Base-by-base conservation (phyloP, 768 basidiomycete genomes). In the Serpula lacrymans region DNA sequence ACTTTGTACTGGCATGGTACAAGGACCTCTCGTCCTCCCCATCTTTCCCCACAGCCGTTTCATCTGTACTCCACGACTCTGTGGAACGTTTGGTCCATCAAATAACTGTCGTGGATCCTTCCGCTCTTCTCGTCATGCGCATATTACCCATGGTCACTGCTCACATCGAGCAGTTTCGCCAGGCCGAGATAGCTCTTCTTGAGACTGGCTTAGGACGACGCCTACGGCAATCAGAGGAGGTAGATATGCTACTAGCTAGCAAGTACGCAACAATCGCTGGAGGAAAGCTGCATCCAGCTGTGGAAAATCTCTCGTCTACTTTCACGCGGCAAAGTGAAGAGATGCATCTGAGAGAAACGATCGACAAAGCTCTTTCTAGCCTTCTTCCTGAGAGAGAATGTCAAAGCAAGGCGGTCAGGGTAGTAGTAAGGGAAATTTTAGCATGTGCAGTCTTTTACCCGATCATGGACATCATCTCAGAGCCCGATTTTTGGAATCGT, bases 401-500 rank as follows among this genome's bases (percentile, higher is more conserved):
- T 4, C 68, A 64, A 34, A 94, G 90, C 54, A 72, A 71, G 47
- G 82, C 79, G 4, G 71, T 96, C 34, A 77, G 65, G 45, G 76
- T 87, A 26, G 80, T 88, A 12, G 79, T 81, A 3, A 69, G 91
- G 33, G 96, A 99, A 64, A 76, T 97, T 49, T 69, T 85, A 1
- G 77, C 87, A 4, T 94, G 90, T 55, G 71, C 84, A 2, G 80
- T 95, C 3, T 55, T 97, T 28, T 82, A 87, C 54, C 93, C 95
- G 10, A 62, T 95, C 39, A 82, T 95, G 72, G 90, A 97, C 35
- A 89, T 95, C 84, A 57, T 97, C 25, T 75, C 87, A 21, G 96
- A 99, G 59, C 90, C 93, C 4, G 96, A 99, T 61, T 96, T 96
- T 49, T 97, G 93, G 93, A 99, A 99, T 65, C 73, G 80, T 43